phyloP scores from a whole-genome alignment of 805 yeast species.

The Wickerhamomyces mucosus region DNA sequence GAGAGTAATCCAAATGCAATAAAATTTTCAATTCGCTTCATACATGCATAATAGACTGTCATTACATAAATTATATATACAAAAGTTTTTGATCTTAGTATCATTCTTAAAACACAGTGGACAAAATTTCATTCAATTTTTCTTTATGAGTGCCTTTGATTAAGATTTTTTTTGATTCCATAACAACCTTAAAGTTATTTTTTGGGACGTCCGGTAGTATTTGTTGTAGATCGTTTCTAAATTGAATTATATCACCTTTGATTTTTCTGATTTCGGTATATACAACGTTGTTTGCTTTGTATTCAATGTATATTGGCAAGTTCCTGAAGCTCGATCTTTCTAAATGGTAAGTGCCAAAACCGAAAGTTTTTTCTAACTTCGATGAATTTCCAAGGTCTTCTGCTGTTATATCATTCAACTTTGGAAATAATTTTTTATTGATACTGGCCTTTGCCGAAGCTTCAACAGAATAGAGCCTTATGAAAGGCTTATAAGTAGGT shows the following conservation, averaged over 20 bases:
- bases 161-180: slow-evolving; percentile 39
- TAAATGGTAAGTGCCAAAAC: slow-evolving; percentile 23
- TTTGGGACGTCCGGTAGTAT: slow-evolving; percentile 38
- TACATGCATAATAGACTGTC: too few relatives aligned
- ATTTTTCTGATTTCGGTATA: slow-evolving; percentile 68
- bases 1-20: too few relatives aligned
- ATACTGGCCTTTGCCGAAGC: too few relatives aligned
- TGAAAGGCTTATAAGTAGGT: too few relatives aligned
- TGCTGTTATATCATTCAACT: too few relatives aligned
- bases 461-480: too few relatives aligned
- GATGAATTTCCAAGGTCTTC: too few relatives aligned
- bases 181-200: slow-evolving; percentile 36
- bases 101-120: slow-evolving; percentile 13
- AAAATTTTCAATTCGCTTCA: too few relatives aligned
- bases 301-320: slow-evolving; percentile 73
- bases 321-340: slow-evolving; percentile 52
- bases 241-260: slow-evolving; percentile 54
- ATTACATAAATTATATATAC: too few relatives aligned
- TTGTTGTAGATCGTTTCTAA: slow-evolving; percentile 56
- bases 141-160: slow-evolving; percentile 18
- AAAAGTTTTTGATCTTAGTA: too few relatives aligned
- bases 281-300: slow-evolving; percentile 49
- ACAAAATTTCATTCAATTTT: slow-evolving; percentile 9
- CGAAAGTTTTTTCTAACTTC: too few relatives aligned
- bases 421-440: too few relatives aligned